A percentile compares a stretch with the other conserved stretches of the same genome.
These are phyloP conservation scores for Stachybotrys chartarum DNA, from an alignment of 2,329 filamentous ascomycete genomes.

Conservation along the genomic window DNA sequence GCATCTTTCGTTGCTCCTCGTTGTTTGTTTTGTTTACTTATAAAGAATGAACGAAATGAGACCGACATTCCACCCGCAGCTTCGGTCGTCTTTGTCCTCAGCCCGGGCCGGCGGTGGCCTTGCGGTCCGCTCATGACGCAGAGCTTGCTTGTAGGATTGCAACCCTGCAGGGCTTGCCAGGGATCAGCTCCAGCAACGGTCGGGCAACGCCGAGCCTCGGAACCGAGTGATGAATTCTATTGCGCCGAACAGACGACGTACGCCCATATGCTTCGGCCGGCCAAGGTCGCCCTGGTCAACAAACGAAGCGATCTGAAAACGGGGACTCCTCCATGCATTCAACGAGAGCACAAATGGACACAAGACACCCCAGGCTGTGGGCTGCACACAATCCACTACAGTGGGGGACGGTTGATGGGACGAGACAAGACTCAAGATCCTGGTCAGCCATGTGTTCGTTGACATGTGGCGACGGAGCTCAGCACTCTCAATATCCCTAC, in stretches of 20 bases:
- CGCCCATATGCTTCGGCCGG: neutral
- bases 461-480: neutral
- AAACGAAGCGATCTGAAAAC: too few relatives aligned
- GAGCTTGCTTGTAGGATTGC: neutral
- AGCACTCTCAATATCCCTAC: neutral
- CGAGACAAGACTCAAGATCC: neutral
- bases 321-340: too few relatives aligned
- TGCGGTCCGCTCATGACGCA: neutral
- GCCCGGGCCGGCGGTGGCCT: too few relatives aligned
- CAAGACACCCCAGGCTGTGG: neutral
- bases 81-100: too few relatives aligned
- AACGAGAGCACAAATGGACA: neutral
- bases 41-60: too few relatives aligned
- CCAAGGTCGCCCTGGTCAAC: neutral
- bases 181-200: neutral
- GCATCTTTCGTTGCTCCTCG: too few relatives aligned
- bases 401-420: neutral
- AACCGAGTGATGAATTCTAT: neutral
- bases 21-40: too few relatives aligned
- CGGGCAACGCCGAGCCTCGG: neutral
- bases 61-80: too few relatives aligned
- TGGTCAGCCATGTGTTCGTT: neutral
- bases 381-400: neutral
- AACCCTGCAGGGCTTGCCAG: neutral
- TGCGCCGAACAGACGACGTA: too few relatives aligned